Evolutionary conservation across 2,329 filamentous ascomycete genomes (phyloP).

Genomic region (Penicillium sp.): DNA sequence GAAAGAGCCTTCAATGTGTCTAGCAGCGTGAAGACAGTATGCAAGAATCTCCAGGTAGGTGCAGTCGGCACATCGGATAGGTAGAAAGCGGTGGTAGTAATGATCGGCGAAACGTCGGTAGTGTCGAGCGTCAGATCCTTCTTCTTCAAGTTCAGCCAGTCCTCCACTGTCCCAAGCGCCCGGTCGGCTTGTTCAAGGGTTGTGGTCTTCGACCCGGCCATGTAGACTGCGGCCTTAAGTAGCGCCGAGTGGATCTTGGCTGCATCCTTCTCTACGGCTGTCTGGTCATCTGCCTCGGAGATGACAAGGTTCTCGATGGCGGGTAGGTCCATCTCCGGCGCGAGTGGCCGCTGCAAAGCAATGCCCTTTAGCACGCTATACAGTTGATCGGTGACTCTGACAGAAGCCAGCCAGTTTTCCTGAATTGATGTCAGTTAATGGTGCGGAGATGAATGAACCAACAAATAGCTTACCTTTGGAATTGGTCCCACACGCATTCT

Average conservation of each 20-base stretch:
- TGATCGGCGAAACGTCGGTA: slow-evolving; percentile 17
- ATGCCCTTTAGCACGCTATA: slow-evolving; percentile 34
- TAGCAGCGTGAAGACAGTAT: slow-evolving; percentile 36
- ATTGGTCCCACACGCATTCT: slow-evolving; percentile 37
- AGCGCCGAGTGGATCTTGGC: slow-evolving; percentile 33
- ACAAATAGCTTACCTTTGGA: slow-evolving; percentile 32
- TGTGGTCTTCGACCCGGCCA: slow-evolving; percentile 33
- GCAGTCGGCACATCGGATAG: slow-evolving; percentile 26
- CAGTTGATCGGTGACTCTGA: slow-evolving; percentile 33
- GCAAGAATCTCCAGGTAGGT: slow-evolving; percentile 43
- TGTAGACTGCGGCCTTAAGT: slow-evolving; percentile 31
- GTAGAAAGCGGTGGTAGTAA: slow-evolving; percentile 25
- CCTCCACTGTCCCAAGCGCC: slow-evolving; percentile 28
- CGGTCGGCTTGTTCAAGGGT: slow-evolving; percentile 28
- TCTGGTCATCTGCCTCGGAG: slow-evolving; percentile 32
- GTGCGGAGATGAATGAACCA: neutral
- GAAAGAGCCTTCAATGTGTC: slow-evolving; percentile 41
- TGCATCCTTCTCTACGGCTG: slow-evolving; percentile 32
- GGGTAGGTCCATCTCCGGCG: slow-evolving; percentile 26
- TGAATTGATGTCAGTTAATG: slow-evolving; percentile 23
- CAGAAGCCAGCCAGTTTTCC: slow-evolving; percentile 36
- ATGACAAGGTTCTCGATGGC: slow-evolving; percentile 24
- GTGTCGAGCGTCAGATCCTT: slow-evolving; percentile 21
- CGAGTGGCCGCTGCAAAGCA: slow-evolving; percentile 30
- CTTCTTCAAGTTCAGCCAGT: slow-evolving; percentile 30